Evolutionary conservation across 208 protist species (phyloP), one percentile per base, ranked within the genome.

Genomic region (Vickermania spadyakhi): DNA sequence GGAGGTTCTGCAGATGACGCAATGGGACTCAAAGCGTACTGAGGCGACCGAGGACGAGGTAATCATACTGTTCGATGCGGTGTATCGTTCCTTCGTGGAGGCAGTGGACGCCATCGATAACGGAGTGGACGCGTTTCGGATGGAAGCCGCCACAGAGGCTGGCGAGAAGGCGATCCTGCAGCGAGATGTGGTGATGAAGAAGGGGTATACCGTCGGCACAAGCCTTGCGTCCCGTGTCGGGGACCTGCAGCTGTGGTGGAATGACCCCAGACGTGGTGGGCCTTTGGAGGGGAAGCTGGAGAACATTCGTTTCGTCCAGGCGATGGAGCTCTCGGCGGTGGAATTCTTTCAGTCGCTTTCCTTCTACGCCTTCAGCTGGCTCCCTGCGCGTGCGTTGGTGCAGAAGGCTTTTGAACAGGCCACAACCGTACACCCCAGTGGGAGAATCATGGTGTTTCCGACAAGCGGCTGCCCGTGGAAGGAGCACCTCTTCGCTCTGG

Each of bases 81-180:
- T 97, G 27, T 97, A 97, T 70, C 50, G 70, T 2, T 77, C 80
- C 55, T 97, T 98, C 59, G 75, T 98, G 28, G 86, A 97, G 65
- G 75, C 94, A 61, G 81, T 98, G 31, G 96, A 98, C 66, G 96
- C 80, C 41, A 85, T 95, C 36, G 96, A 98, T 64, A 98, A 98
- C 74, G 96, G 96, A 23, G 79, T 98, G 21, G 83, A 96, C 52
- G 63, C 68, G 36, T 96, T 77, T 68, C 72, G 60, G 2, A 57
- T 75, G 26, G 58, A 56, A 7, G 67, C 61, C 1, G 63, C 56
- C 27, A 64, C 54, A 14, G 45, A 14, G n/a, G 51, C 54, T n/a
- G 41, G 3, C 27, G 31, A 55, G 13, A 41, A 69, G 30, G 69
- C 82, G 27, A 69, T 81, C 42, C 68, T 77, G 49, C 88, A 87